These are phyloP conservation scores for Artemisia argyi DNA, from an alignment of 129 eudicot genomes.

Conservation along the genomic window DNA sequence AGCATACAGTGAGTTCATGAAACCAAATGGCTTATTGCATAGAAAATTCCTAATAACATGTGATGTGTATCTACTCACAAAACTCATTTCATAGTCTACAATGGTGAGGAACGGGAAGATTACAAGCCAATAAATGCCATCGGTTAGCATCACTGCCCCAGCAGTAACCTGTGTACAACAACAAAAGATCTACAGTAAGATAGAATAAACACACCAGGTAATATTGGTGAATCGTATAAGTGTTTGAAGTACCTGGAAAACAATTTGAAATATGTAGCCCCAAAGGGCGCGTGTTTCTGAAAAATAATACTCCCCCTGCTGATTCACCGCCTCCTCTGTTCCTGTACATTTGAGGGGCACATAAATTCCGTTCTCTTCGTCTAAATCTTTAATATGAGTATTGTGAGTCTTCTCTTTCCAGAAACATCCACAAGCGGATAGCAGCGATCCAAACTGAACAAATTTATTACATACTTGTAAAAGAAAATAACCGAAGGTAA, in stretches of 20 bases:
- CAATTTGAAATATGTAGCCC: conserved; percentile 56
- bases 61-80: conserved; percentile 49
- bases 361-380: conserved; percentile 25
- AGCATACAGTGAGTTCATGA: neutral
- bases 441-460: conserved; percentile 13
- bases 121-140: conserved; percentile 68
- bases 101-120: conserved; percentile 73
- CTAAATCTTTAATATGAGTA: conserved; percentile 7
- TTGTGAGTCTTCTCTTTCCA: conserved; percentile 11
- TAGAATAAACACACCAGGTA: neutral
- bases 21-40: neutral
- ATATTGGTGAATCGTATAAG: neutral
- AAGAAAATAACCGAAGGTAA: too few relatives aligned
- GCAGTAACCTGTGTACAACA: conserved; percentile 64
- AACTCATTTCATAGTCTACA: conserved; percentile 53
- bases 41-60: neutral
- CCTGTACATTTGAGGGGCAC: neutral
- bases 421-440: conserved; percentile 13
- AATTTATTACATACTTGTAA: too few relatives aligned
- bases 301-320: conserved; percentile 33
- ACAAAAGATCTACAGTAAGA: neutral
- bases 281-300: conserved; percentile 35
- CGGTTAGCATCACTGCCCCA: conserved; percentile 84
- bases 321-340: conserved; percentile 20
- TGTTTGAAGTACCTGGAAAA: conserved; percentile 56